A percentile compares a stretch with the other conserved stretches of the same genome.
Conservation (phyloP, 1,284 basidiomycete species). For the Cutaneotrichosporon sp. region DNA sequence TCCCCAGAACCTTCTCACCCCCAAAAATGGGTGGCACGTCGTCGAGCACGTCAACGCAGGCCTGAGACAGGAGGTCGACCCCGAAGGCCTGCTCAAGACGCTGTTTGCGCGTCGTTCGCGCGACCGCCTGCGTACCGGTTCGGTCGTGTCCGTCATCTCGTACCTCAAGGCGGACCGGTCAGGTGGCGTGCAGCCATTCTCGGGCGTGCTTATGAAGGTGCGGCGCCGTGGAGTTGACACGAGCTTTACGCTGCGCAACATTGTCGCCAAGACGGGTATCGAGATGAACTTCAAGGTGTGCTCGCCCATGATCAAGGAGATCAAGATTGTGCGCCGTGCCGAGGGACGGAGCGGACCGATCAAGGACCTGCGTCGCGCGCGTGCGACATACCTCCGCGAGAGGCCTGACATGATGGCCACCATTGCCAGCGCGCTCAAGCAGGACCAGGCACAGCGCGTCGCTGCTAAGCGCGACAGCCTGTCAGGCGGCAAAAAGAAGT, state of each 20-base stretch:
- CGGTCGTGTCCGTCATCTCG: constrained; percentile 69
- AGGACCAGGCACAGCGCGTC: constrained; percentile 18
- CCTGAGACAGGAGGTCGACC: constrained; percentile 65
- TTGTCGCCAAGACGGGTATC: constrained; percentile 81
- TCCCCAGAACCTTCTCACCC: constrained; percentile 52
- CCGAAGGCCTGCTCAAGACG: constrained; percentile 64
- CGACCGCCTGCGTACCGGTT: constrained; percentile 70
- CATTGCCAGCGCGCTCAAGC: constrained; percentile 50
- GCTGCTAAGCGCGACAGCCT: constrained; percentile 6
- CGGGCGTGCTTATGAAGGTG: constrained; percentile 78
- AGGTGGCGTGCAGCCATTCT: constrained; percentile 65
- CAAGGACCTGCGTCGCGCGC: constrained; percentile 43
- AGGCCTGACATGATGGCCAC: constrained; percentile 45
- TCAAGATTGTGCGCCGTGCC: constrained; percentile 61
- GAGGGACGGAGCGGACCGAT: constrained; percentile 41
- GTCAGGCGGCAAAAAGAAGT: background rate
- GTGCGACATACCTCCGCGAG: constrained; percentile 51
- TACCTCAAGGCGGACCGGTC: constrained; percentile 57
- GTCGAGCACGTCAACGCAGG: constrained; percentile 70
- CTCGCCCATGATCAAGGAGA: constrained; percentile 79
- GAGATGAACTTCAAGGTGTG: constrained; percentile 85
- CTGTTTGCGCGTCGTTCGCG: constrained; percentile 70
- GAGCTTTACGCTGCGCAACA: constrained; percentile 77
- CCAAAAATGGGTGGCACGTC: constrained; percentile 67
- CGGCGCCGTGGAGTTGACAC: constrained; percentile 78